Base-by-base conservation (phyloP, 2,329 filamentous ascomycete species). In the Thermoascus crustaceus region DNA sequence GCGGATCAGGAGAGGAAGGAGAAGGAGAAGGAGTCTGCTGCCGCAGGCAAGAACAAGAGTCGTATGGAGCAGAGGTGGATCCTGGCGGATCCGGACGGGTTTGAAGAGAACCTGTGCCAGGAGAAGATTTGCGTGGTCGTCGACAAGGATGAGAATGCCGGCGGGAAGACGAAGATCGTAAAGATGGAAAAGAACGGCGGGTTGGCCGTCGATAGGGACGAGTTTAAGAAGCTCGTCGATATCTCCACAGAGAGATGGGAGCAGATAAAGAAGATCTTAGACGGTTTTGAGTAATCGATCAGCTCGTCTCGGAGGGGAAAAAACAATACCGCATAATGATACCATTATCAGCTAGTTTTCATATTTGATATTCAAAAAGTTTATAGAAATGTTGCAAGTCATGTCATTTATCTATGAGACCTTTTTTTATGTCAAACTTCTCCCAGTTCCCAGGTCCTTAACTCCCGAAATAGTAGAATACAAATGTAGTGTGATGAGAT, bases 171-270 rank as follows among this genome's bases (percentile, higher is more conserved):
- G 8, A 55, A 57, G 21, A 68, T 94, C 11, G 48, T 85, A 45
- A 76, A 73, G 32, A 72, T 96, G 42, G 85, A 91, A 50, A 96
- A 94, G 69, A 77, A 73, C 44, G 91, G 91, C 7, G 91, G 89
- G 5, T 75, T 75, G 7, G 68, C 78, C 5, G 66, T 91, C 23
- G 82, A 79, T 5, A 74, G 70, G 16, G 71, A 76, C 39, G 64
- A 79, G 39, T 68, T 88, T 55, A 73, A 63, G 44, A 64, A 70
- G 25, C 67, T 85, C 45, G 69, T 80, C 5, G 63, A 64, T 18
- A 57, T 76, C 35, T 79, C 82, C 1, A 70, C 73, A 44, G 67
- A 69, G 41, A 74, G 82, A 49, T 89, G 84, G 73, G 64, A 68
- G 29, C 72, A 80, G 46, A 72, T 72, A 55, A 59, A 69, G 55